Percentiles rank a stretch among this genome's conserved stretches.
Evolutionary conservation across 148 eudicot genomes (phyloP).

Genomic region (Euryodendron excelsum): DNA sequence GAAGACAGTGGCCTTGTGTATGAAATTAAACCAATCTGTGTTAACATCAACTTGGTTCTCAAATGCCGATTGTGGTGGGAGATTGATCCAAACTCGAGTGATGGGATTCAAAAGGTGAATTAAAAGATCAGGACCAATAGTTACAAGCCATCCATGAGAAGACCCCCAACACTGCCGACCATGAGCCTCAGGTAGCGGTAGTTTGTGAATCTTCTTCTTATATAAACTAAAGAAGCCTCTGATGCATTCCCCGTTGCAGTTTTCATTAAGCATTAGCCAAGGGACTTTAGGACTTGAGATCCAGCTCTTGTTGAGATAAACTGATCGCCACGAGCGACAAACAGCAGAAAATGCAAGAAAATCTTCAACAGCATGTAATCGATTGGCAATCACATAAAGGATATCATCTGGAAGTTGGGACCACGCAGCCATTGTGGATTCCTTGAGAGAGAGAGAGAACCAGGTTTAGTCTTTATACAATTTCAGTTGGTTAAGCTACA

Average conservation of each 20-base stretch:
- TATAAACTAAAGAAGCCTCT: conserved; percentile 9
- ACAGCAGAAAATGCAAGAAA: conserved; percentile 16
- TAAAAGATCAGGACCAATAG: conserved; percentile 1
- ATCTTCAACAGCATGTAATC: conserved; percentile 12
- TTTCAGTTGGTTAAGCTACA: too few relatives aligned
- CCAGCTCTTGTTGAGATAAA: conserved; percentile 12
- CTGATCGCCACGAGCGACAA: conserved; percentile 14
- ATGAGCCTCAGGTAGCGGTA: background rate
- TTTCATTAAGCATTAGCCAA: conserved; percentile 17
- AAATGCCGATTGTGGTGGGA: conserved; percentile 8
- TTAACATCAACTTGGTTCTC: background rate
- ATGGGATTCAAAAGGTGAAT: conserved; percentile 16
- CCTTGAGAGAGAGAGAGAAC: too few relatives aligned
- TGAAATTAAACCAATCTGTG: background rate
- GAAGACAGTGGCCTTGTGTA: conserved; percentile 10
- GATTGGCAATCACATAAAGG: conserved; percentile 6
- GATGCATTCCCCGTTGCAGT: background rate
- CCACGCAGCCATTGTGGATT: background rate
- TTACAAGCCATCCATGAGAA: conserved; percentile 20
- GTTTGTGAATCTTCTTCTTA: background rate
- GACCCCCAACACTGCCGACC: conserved; percentile 17
- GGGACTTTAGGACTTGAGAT: conserved; percentile 5
- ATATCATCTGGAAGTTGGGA: conserved; percentile 21
- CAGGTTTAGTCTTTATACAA: too few relatives aligned
- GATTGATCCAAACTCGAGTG: background rate